phyloP scores from a whole-genome alignment of 2,329 filamentous ascomycete genomes.

The Sclerotinia trifoliorum region DNA sequence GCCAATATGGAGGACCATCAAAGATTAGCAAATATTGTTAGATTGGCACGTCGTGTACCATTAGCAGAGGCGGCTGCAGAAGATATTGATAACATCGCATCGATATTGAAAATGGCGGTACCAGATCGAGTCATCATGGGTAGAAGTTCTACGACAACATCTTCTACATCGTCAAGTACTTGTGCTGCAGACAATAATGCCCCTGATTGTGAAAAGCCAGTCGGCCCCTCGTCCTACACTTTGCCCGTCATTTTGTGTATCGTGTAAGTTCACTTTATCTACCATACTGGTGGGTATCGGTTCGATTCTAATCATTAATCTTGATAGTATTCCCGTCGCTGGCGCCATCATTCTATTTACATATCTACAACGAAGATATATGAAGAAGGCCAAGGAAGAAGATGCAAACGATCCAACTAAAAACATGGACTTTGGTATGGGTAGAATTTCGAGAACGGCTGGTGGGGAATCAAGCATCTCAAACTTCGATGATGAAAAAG shows the following conservation, averaged over 20 bases:
- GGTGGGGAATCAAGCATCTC: conserved; percentile 1
- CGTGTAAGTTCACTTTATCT: conserved; percentile 54
- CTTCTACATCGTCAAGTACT: conserved; percentile 34
- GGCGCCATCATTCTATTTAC: conserved; percentile 65
- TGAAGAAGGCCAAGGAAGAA: conserved; percentile 69
- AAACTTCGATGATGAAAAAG: conserved; percentile 34
- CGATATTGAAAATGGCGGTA: conserved; percentile 32
- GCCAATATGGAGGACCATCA: conserved; percentile 30
- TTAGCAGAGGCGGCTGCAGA: conserved; percentile 21
- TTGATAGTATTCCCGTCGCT: conserved; percentile 69
- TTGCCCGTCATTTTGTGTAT: conserved; percentile 68
- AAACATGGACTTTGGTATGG: conserved; percentile 89
- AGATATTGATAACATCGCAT: conserved; percentile 32
- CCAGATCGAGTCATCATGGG: conserved; percentile 33
- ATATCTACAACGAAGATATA: conserved; percentile 75
- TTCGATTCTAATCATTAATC: conserved; percentile 19
- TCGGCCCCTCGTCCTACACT: conserved; percentile 54
- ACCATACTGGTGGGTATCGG: not conserved
- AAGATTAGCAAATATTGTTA: conserved; percentile 34
- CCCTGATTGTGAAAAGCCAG: conserved; percentile 58
- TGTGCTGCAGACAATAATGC: conserved; percentile 41
- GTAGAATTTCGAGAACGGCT: conserved; percentile 44
- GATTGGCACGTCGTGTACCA: conserved; percentile 34
- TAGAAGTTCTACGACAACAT: conserved; percentile 30
- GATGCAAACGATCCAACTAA: conserved; percentile 85